Evolutionary conservation across 2,329 filamentous ascomycete genomes (phyloP).

Genomic region (Podosphaera xanthii): DNA sequence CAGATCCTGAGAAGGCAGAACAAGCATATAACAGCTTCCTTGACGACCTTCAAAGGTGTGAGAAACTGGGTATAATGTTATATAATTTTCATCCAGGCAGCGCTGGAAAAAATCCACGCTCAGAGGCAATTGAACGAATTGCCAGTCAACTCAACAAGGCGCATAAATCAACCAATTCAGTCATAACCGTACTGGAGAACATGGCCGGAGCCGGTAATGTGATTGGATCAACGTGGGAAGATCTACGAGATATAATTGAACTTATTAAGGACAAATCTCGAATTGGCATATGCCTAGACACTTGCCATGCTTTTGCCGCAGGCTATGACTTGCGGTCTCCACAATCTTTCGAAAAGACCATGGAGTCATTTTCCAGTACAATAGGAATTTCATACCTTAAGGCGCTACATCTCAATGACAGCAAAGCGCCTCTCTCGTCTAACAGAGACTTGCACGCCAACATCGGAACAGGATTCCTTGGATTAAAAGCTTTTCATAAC

Average conservation of each 20-base stretch:
- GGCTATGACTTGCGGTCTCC: constrained; percentile 74
- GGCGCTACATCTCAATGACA: constrained; percentile 85
- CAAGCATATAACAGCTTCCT: constrained; percentile 74
- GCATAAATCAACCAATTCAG: constrained; percentile 50
- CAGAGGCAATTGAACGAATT: constrained; percentile 54
- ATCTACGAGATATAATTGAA: constrained; percentile 65
- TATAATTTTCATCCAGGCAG: constrained; percentile 97
- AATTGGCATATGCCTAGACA: constrained; percentile 88
- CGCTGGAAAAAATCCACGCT: constrained; percentile 41
- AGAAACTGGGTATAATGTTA: constrained; percentile 63
- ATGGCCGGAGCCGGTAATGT: constrained; percentile 85
- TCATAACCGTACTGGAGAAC: constrained; percentile 76
- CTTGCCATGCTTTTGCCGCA: constrained; percentile 85
- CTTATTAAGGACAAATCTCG: constrained; percentile 58
- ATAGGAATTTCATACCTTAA: constrained; percentile 62
- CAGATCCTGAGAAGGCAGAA: constrained; percentile 53
- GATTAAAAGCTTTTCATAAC: constrained; percentile 72
- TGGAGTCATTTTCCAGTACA: constrained; percentile 51
- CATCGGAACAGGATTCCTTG: constrained; percentile 85
- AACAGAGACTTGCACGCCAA: constrained; percentile 84
- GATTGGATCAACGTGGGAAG: constrained; percentile 65
- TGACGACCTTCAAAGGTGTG: constrained; percentile 71
- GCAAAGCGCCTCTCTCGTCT: constrained; percentile 67
- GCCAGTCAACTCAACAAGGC: constrained; percentile 64
- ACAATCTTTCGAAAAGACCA: constrained; percentile 46